Conservation (phyloP, 495 filamentous ascomycete species). For the Penicillium coprophilum region DNA sequence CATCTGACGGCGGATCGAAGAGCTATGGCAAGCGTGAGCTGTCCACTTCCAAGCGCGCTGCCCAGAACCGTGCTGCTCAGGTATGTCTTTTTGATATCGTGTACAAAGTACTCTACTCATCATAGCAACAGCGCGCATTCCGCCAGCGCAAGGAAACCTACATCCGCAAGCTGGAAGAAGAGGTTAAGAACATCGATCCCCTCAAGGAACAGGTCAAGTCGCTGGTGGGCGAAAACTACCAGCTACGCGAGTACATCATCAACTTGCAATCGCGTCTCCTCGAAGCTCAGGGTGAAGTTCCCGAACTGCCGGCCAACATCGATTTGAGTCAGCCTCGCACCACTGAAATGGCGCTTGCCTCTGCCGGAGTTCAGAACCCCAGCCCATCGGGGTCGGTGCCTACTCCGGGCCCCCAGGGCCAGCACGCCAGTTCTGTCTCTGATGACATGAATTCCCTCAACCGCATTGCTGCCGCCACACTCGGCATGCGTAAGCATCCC, state of each 20-base stretch:
- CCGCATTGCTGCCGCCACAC: conserved; percentile 46
- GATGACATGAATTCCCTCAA: conserved; percentile 50
- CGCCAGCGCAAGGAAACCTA: conserved; percentile 97
- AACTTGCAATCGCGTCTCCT: conserved; percentile 85
- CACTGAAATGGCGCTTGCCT: conserved; percentile 31
- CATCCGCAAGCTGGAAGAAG: conserved; percentile 93
- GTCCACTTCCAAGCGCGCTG: conserved; percentile 91
- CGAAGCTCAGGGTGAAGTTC: conserved; percentile 77
- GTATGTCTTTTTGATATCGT: conserved; percentile 51
- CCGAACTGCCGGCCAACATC: conserved; percentile 71
- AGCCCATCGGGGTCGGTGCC: conserved; percentile 15
- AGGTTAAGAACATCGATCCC: conserved; percentile 71
- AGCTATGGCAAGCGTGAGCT: conserved; percentile 78
- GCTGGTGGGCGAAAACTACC: conserved; percentile 83
- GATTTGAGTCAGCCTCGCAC: conserved; percentile 47
- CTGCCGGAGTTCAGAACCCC: conserved; percentile 18
- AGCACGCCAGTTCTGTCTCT: conserved; percentile 31
- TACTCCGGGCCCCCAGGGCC: conserved; percentile 19
- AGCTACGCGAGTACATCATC: conserved; percentile 87
- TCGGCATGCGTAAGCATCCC: conserved; percentile 49
- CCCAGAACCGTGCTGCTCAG: conserved; percentile 96
- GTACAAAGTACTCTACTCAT: conserved; percentile 12
- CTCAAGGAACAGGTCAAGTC: conserved; percentile 71
- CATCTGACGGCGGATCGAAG: conserved; percentile 44
- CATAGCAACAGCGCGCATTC: conserved; percentile 73